phyloP scores from a whole-genome alignment of 1,284 basidiomycete genomes.

The Puccinia horiana region DNA sequence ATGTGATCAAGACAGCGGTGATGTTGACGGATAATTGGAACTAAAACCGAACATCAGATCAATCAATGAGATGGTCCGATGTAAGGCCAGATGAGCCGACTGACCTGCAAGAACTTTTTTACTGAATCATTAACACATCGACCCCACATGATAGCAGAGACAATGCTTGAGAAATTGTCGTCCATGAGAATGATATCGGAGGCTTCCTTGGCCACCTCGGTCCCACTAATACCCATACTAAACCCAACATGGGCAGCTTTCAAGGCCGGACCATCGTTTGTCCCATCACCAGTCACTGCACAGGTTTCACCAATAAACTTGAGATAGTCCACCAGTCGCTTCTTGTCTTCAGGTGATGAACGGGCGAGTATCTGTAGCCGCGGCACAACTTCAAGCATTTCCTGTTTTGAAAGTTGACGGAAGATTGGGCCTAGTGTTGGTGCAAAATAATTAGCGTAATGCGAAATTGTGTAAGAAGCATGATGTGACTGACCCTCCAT shows the following conservation, averaged over 20 bases:
- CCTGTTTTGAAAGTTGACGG: conserved; percentile 50
- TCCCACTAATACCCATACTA: conserved; percentile 93
- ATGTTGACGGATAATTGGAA: conserved; percentile 53
- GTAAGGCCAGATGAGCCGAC: not conserved
- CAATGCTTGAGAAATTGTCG: conserved; percentile 51
- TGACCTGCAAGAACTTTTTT: conserved; percentile 51
- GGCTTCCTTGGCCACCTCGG: conserved; percentile 97
- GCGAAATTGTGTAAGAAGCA: not conserved
- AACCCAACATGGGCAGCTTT: conserved; percentile 40
- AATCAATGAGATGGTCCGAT: not conserved
- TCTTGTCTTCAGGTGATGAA: conserved; percentile 51
- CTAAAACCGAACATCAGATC: not conserved
- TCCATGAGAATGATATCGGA: conserved; percentile 97
- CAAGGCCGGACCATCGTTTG: conserved; percentile 29
- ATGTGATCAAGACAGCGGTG: conserved; percentile 52
- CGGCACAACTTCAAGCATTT: conserved; percentile 50
- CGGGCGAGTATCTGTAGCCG: conserved; percentile 51
- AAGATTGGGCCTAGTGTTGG: conserved; percentile 50
- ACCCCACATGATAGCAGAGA: conserved; percentile 52
- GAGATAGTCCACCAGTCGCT: conserved; percentile 72
- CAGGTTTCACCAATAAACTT: conserved; percentile 87
- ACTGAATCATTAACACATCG: conserved; percentile 52
- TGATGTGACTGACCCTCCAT: conserved; percentile 30
- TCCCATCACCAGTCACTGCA: conserved; percentile 93
- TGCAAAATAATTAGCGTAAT: not conserved